phyloP scores from a whole-genome alignment of 129 eudicot genomes.

The Flaveria brownii region DNA sequence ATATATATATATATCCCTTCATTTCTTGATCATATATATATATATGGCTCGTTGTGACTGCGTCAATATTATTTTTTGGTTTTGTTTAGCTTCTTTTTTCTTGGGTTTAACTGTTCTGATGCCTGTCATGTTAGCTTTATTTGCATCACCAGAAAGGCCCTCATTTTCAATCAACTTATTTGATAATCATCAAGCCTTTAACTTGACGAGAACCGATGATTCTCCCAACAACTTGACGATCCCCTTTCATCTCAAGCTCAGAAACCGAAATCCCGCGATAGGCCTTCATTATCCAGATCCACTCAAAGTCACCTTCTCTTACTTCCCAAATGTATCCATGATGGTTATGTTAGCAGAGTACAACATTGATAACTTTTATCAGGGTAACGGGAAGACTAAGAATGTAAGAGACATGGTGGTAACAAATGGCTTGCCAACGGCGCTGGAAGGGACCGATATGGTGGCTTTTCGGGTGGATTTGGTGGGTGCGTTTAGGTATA shows the following conservation, averaged over 20 bases:
- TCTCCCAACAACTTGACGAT: constrained; percentile 1
- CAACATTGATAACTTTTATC: constrained; percentile 29
- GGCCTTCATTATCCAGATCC: constrained; percentile 36
- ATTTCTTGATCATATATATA: neutral
- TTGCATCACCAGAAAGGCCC: constrained; percentile 14
- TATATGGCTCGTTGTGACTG: neutral
- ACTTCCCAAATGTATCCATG: constrained; percentile 37
- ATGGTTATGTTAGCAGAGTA: constrained; percentile 21
- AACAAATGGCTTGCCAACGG: constrained; percentile 18
- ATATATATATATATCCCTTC: neutral
- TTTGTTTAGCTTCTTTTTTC: neutral
- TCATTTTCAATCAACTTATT: constrained; percentile 26
- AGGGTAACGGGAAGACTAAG: constrained; percentile 36
- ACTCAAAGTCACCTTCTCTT: constrained; percentile 30
- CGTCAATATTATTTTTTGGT: neutral
- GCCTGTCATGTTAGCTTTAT: constrained; percentile 12
- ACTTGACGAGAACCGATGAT: neutral
- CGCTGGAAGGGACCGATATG: constrained; percentile 28
- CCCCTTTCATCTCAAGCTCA: constrained; percentile 31
- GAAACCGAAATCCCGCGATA: constrained; percentile 17
- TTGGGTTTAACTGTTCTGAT: constrained; percentile 17
- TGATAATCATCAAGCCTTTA: constrained; percentile 25
- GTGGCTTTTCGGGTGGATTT: constrained; percentile 33
- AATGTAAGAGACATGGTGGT: constrained; percentile 23
- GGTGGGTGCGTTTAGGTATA: constrained; percentile 25